Conservation (phyloP, 2,329 filamentous ascomycete genomes). For the Grosmannia serpens region DNA sequence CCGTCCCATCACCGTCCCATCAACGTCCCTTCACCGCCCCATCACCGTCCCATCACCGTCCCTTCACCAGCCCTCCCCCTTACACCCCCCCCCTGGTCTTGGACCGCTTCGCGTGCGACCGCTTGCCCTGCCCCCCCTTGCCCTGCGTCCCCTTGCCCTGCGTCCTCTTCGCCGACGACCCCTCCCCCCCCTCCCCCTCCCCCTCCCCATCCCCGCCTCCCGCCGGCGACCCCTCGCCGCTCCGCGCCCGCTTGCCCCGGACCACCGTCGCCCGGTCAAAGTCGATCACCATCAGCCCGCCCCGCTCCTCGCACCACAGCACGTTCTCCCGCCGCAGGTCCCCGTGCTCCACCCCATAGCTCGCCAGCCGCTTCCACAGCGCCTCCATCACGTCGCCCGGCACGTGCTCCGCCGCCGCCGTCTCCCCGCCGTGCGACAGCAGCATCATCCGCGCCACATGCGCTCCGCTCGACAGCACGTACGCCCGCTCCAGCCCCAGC, state of each 20-base stretch:
- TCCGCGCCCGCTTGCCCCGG: not conserved
- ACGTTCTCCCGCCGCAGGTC: constrained; percentile 1
- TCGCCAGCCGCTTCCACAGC: not conserved
- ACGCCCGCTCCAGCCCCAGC: not conserved
- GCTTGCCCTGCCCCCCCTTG: too few relatives aligned
- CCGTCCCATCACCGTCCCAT: too few relatives aligned
- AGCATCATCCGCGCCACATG: constrained; percentile 1
- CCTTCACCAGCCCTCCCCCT: too few relatives aligned
- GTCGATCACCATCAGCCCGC: constrained; percentile 1
- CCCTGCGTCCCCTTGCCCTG: too few relatives aligned
- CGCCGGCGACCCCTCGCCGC: too few relatives aligned
- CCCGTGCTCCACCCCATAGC: constrained; percentile 1
- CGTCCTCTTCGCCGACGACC: too few relatives aligned
- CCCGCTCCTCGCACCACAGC: not conserved
- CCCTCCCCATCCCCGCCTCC: too few relatives aligned
- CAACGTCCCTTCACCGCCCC: too few relatives aligned
- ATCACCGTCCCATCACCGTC: too few relatives aligned
- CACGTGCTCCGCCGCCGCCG: not conserved
- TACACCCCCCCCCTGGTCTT: too few relatives aligned
- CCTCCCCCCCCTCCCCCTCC: too few relatives aligned
- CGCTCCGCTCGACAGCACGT: not conserved
- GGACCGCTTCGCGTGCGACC: too few relatives aligned
- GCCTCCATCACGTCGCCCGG: not conserved
- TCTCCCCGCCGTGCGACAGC: constrained; percentile 3
- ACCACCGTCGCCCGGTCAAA: not conserved